phyloP scores from a whole-genome alignment of 805 yeast species.

The Metschnikowia lochheadii region DNA sequence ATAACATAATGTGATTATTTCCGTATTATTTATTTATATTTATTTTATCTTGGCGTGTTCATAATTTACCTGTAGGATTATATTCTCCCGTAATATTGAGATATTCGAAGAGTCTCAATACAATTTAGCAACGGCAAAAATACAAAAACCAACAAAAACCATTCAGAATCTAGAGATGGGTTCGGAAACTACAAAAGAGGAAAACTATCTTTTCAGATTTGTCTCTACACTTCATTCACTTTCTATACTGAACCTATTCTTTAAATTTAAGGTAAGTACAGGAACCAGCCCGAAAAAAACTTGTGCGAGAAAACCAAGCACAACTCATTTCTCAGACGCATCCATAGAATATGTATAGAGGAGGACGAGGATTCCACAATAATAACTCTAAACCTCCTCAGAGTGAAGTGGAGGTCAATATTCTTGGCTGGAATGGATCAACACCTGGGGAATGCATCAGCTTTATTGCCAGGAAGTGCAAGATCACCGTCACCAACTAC shows the following conservation, averaged over 20 bases:
- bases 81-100: neutral
- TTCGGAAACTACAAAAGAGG: neutral
- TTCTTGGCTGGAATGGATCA: conserved; percentile 76
- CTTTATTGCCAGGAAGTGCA: conserved; percentile 66
- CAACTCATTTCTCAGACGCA: neutral
- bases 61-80: neutral
- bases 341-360: conserved; percentile 8
- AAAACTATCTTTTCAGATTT: neutral
- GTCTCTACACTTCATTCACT: neutral
- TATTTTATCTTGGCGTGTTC: neutral
- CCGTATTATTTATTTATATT: neutral
- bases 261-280: neutral
- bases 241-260: neutral
- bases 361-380: conserved; percentile 15
- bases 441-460: conserved; percentile 60
- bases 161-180: neutral
- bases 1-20: no score
- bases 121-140: neutral
- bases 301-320: neutral
- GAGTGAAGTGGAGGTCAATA: conserved; percentile 13
- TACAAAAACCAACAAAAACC: neutral
- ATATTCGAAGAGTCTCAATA: neutral
- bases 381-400: conserved; percentile 5
- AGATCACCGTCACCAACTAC: conserved; percentile 51
- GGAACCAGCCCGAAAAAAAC: conserved; percentile 2